Evolutionary conservation across 805 yeast genomes (phyloP).

Genomic region (Vanderwaltozyma tropicalis): DNA sequence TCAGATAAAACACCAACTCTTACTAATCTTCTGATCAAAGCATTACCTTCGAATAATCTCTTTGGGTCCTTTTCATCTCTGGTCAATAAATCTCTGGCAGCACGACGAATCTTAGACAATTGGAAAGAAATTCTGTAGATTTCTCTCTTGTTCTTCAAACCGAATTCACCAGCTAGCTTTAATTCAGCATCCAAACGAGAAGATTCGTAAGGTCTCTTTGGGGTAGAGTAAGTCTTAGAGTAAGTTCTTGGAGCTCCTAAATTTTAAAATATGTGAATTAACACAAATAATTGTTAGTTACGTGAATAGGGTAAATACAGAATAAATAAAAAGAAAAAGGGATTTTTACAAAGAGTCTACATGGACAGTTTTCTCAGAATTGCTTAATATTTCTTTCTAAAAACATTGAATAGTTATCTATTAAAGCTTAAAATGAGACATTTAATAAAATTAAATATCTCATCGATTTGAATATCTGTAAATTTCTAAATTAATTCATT

Average conservation of each 20-base stretch:
- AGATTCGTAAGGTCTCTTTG: slow-evolving; percentile 98
- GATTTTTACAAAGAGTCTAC: no score
- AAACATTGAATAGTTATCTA: no score
- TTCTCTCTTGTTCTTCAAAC: slow-evolving; percentile 99
- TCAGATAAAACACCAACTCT: slow-evolving; percentile 98
- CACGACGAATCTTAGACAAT: slow-evolving; percentile 99
- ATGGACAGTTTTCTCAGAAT: no score
- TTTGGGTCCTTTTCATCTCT: slow-evolving; percentile 99
- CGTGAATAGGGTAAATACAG: background rate
- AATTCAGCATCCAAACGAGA: slow-evolving; percentile 99
- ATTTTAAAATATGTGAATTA: background rate
- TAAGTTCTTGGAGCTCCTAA: slow-evolving; percentile 97
- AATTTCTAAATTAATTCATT: background rate
- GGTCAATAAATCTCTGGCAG: slow-evolving; percentile 99
- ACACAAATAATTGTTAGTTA: slow-evolving; percentile 10
- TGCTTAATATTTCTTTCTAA: no score
- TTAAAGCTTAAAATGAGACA: no score
- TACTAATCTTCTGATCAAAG: slow-evolving; percentile 98
- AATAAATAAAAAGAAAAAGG: no score
- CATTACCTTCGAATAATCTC: slow-evolving; percentile 99
- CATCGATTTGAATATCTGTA: background rate
- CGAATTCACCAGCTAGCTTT: slow-evolving; percentile 99
- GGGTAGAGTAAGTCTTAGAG: slow-evolving; percentile 99
- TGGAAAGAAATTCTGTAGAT: slow-evolving; percentile 99
- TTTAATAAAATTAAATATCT: no score